These are phyloP conservation scores for Salix brachista DNA, from an alignment of 345 rosid genomes.

Conservation along the genomic window DNA sequence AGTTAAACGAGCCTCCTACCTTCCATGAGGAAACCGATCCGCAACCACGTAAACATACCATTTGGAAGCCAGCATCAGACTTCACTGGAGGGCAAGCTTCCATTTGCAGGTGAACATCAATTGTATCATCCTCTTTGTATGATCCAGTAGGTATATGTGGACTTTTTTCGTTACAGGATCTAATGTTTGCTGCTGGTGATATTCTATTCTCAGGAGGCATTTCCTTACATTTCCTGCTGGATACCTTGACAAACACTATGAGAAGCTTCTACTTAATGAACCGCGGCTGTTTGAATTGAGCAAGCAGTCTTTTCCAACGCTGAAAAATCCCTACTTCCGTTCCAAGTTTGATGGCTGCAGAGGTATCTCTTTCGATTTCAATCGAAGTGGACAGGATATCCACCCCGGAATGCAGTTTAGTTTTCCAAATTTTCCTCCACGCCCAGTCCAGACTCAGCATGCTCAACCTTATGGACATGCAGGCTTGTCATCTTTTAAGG, in stretches of 20 bases:
- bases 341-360: not conserved
- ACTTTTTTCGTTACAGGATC: not conserved
- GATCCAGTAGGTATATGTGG: not conserved
- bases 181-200: not conserved
- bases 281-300: conserved; percentile 24
- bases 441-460: not conserved
- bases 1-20: conserved; percentile 36
- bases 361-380: not conserved
- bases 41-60: conserved; percentile 41
- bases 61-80: conserved; percentile 37
- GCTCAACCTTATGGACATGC: not conserved
- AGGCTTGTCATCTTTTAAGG: not conserved
- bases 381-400: not conserved
- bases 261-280: conserved; percentile 40
- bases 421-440: not conserved
- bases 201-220: conserved; percentile 44
- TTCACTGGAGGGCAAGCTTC: conserved; percentile 48
- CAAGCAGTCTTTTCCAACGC: conserved; percentile 34
- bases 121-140: not conserved
- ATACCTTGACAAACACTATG: conserved; percentile 39
- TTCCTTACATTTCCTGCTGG: conserved; percentile 40
- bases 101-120: conserved; percentile 29
- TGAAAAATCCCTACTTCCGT: conserved; percentile 20
- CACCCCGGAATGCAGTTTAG: not conserved
- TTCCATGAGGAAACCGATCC: conserved; percentile 38